phyloP scores from a whole-genome alignment of 2,329 filamentous ascomycete species.

The Lojkania enalia region DNA sequence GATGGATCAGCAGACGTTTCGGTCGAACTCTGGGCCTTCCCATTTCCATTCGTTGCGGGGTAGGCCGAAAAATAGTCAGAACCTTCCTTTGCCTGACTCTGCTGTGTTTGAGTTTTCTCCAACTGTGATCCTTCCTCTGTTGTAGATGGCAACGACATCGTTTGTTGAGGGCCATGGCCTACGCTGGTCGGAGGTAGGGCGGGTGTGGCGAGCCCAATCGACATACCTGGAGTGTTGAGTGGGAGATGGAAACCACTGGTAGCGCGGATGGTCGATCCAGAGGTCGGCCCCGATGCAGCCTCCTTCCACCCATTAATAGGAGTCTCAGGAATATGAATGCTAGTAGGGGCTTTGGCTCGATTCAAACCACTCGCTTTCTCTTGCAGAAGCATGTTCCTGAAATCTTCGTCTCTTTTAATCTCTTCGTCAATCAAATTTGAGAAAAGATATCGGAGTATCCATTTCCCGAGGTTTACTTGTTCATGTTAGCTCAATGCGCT shows the following conservation, averaged over 20 bases:
- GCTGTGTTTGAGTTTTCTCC: conserved; percentile 60
- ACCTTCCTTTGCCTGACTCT: conserved; percentile 60
- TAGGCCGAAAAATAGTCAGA: conserved; percentile 76
- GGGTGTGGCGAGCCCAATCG: conserved; percentile 77
- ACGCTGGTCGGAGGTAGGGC: conserved; percentile 43
- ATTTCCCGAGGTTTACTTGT: conserved; percentile 91
- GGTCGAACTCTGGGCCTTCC: conserved; percentile 26
- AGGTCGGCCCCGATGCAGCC: conserved; percentile 46
- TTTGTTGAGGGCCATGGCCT: conserved; percentile 39
- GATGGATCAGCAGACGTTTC: conserved; percentile 34
- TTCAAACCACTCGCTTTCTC: conserved; percentile 62
- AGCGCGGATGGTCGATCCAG: conserved; percentile 58
- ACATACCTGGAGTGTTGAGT: conserved; percentile 73
- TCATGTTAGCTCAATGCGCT: conserved; percentile 16
- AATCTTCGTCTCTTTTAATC: conserved; percentile 75
- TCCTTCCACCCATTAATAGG: conserved; percentile 52
- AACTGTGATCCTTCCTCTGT: conserved; percentile 50
- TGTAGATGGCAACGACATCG: conserved; percentile 43
- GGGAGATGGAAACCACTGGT: conserved; percentile 63
- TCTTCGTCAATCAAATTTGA: conserved; percentile 87
- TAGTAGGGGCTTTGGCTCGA: conserved; percentile 62
- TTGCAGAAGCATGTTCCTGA: conserved; percentile 70
- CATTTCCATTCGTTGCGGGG: conserved; percentile 28
- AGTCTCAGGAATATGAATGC: conserved; percentile 59
- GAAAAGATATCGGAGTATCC: conserved; percentile 92